Percentiles rank a stretch among this genome's conserved stretches.
Evolutionary conservation across 192 early-diverging fungal species (phyloP).

Genomic region (Phlyctochytrium arcticum): DNA sequence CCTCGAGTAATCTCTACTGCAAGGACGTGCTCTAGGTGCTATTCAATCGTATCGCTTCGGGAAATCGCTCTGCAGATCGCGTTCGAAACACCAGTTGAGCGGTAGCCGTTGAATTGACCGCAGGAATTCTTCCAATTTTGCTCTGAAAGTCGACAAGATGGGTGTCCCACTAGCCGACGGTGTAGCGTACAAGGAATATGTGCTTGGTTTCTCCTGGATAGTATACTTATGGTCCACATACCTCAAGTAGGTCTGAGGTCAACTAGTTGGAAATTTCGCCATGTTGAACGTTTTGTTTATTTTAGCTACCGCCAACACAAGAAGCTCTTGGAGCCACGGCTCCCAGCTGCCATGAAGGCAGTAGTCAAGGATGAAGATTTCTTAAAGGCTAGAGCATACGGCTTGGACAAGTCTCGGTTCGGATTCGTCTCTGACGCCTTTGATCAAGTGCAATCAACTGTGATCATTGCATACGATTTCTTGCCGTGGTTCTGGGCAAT

Average conservation of each 20-base stretch:
- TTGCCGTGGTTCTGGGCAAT: conserved; percentile 71
- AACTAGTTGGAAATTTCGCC: too few species aligned
- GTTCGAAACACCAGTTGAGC: too few species aligned
- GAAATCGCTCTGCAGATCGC: not conserved
- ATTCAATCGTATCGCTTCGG: not conserved
- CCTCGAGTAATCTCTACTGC: not conserved
- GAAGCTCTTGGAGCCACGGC: conserved; percentile 57
- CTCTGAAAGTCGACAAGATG: not conserved
- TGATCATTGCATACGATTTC: conserved; percentile 64
- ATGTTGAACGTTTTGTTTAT: too few species aligned
- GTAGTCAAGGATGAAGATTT: conserved; percentile 76
- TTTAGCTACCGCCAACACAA: conserved; percentile 68
- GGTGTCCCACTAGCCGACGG: not conserved
- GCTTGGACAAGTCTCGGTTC: conserved; percentile 76
- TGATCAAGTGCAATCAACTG: conserved; percentile 61
- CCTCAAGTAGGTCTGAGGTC: conserved; percentile 49
- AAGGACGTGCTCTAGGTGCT: not conserved
- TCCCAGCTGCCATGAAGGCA: conserved; percentile 65
- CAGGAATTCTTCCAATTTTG: not conserved
- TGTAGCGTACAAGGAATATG: conserved; percentile 75
- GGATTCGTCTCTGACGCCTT: conserved; percentile 62
- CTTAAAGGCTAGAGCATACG: conserved; percentile 77
- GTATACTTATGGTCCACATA: conserved; percentile 81
- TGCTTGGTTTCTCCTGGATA: conserved; percentile 65
- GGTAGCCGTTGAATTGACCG: not conserved